Base-by-base conservation (phyloP, 1,139 yeast genomes). In the Chernovozyma aurita region DNA sequence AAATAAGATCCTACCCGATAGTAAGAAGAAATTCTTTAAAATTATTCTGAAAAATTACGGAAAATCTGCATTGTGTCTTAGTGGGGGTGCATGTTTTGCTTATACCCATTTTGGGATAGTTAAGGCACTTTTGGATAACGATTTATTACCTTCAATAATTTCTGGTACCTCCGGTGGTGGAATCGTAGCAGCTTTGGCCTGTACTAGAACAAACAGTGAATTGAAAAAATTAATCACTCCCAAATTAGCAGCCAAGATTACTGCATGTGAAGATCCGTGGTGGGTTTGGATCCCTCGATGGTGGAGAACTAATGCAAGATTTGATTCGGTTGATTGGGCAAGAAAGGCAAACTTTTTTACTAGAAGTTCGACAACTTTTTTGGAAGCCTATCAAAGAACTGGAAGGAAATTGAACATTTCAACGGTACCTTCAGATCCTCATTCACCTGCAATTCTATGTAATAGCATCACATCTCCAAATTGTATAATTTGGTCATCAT, bases 131-230 rank as follows among this genome's bases (percentile, higher is more conserved):
- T 59, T 84, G 4, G 88, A 85, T 42, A 73, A 75, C 38, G 81
- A 79, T 49, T 59, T 77, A 35, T 59, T 85, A 37, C 95, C 95
- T 2, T 67, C 70, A 11, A 81, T 85, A 29, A 66, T 85, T 13
- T 77, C 86, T 24, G 95, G 95, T 1, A 85, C 94, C 0, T 79
- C 87, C 2, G 94, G 94, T 2, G 95, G 95, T 9, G 92, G 88
- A 1, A 57, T 83, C n/a, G 77, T 84, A 18, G 92, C 94, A 0
- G 85, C 90, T 0, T 56, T 85, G 32, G 76, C 84, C 0, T 76
- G 90, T 39, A 78, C 87, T 0, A 61, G 90, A 40, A 79, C 87
- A 1, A 73, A 82, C 48, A 80, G 78, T 21, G 95, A 85, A 50
- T 63, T 85, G 34, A 58, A 63, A 32, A 56, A 71, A 38, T 50